Evolutionary conservation across 192 early-diverging fungal species (phyloP).

Genomic region (Podochytrium sp.): DNA sequence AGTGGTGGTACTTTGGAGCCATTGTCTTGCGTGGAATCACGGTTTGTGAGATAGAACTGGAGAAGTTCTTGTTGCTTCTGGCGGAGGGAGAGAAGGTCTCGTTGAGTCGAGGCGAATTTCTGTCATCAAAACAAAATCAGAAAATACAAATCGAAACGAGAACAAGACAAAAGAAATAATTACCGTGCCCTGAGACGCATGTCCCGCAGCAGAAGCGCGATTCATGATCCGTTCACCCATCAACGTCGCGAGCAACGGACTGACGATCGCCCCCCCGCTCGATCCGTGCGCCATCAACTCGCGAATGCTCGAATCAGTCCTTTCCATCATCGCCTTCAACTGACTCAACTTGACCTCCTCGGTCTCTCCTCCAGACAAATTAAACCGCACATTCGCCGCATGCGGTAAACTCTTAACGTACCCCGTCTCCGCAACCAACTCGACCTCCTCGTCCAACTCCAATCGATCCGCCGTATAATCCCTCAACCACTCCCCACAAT

Average conservation of each 20-base stretch:
- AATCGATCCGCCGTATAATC: conserved; percentile 18
- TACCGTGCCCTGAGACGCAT: neutral
- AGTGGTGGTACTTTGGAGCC: neutral
- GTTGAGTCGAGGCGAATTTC: conserved; percentile 29
- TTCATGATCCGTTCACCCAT: conserved; percentile 10
- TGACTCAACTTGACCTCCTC: conserved; percentile 6
- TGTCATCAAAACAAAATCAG: too few species aligned
- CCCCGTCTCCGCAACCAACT: neutral
- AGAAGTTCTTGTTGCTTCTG: conserved; percentile 28
- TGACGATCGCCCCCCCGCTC: neutral
- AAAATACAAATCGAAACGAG: too few species aligned
- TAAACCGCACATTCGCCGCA: conserved; percentile 27
- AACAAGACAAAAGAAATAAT: neutral
- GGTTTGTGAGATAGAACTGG: conserved; percentile 13
- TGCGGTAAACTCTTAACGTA: conserved; percentile 29
- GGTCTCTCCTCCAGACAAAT: conserved; percentile 18
- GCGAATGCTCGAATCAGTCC: conserved; percentile 2
- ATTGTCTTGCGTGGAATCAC: neutral
- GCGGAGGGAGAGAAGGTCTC: conserved; percentile 20
- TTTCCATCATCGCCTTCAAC: conserved; percentile 25
- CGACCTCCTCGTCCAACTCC: neutral
- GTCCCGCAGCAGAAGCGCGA: neutral
- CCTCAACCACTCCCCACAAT: conserved; percentile 3
- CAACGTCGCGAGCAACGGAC: too few species aligned
- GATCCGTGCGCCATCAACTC: conserved; percentile 7